phyloP scores from a whole-genome alignment of 2,329 filamentous ascomycete species.

The Trichophyton benhamiae region DNA sequence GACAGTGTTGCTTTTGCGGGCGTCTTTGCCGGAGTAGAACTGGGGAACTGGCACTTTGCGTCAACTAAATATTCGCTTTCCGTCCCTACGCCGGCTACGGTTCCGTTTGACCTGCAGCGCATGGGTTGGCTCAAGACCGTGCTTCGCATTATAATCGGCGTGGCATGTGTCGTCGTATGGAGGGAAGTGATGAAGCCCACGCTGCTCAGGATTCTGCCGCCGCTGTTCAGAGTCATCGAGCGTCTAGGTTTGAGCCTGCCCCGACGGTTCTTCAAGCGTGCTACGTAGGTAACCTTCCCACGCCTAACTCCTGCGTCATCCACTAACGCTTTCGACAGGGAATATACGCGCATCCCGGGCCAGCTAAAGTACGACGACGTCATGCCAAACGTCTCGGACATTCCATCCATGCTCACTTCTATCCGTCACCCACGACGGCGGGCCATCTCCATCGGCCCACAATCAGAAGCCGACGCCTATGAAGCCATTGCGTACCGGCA shows the following conservation, averaged over 20 bases:
- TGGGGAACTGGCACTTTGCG: conserved; percentile 72
- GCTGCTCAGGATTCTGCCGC: conserved; percentile 64
- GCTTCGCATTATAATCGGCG: conserved; percentile 62
- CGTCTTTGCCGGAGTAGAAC: conserved; percentile 71
- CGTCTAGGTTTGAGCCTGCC: conserved; percentile 67
- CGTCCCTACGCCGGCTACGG: conserved; percentile 44
- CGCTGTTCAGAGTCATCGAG: conserved; percentile 77
- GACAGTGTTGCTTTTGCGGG: conserved; percentile 89
- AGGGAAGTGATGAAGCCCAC: conserved; percentile 77
- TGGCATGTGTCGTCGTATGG: conserved; percentile 79
- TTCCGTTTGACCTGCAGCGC: conserved; percentile 52
- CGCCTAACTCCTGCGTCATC: background rate
- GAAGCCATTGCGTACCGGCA: conserved; percentile 89
- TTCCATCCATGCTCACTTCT: conserved; percentile 68
- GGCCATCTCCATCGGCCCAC: conserved; percentile 80
- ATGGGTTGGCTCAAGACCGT: conserved; percentile 55
- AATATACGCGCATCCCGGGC: conserved; percentile 68
- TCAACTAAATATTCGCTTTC: conserved; percentile 43
- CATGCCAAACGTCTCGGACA: conserved; percentile 75
- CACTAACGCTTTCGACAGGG: conserved; percentile 34
- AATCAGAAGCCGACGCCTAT: conserved; percentile 92
- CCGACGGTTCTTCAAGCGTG: conserved; percentile 78
- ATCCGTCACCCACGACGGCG: conserved; percentile 68
- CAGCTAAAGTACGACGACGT: conserved; percentile 71
- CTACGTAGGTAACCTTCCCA: conserved; percentile 45